Evolutionary conservation across 331 rosid species (phyloP).

Genomic region (Phaseolus coccineus): DNA sequence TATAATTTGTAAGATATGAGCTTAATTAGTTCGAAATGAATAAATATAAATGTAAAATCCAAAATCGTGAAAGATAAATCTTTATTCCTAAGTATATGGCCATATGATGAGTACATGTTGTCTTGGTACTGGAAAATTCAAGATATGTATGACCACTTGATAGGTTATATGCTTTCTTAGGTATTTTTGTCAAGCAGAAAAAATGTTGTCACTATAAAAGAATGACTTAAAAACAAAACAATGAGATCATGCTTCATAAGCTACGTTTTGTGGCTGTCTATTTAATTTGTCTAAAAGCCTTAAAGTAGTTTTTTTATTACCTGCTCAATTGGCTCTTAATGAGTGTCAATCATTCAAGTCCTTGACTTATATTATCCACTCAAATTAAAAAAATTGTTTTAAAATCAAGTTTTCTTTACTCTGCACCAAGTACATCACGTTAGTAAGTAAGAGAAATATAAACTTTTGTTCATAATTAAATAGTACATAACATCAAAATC

Average conservation of each 20-base stretch:
- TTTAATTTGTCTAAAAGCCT: neutral
- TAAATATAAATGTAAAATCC: conserved; percentile 2
- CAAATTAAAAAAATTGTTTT: neutral
- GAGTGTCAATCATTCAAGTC: neutral
- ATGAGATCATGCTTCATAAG: conserved; percentile 30
- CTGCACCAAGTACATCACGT: neutral
- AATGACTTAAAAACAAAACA: neutral
- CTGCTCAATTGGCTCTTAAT: neutral
- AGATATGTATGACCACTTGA: neutral
- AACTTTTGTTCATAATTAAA: neutral
- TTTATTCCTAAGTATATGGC: conserved; percentile 17
- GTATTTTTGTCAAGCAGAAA: neutral
- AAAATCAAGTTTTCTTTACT: neutral
- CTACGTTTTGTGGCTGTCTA: neutral
- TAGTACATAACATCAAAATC: neutral
- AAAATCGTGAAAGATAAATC: neutral
- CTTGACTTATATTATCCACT: neutral
- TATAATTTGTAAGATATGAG: neutral
- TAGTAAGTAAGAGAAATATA: neutral
- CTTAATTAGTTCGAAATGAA: neutral
- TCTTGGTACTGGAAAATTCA: neutral
- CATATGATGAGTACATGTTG: conserved; percentile 27
- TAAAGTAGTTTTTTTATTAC: neutral
- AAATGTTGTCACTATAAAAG: neutral
- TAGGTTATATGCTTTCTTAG: conserved; percentile 13